phyloP scores from a whole-genome alignment of 768 basidiomycete species.

The Leccinum variicolor region DNA sequence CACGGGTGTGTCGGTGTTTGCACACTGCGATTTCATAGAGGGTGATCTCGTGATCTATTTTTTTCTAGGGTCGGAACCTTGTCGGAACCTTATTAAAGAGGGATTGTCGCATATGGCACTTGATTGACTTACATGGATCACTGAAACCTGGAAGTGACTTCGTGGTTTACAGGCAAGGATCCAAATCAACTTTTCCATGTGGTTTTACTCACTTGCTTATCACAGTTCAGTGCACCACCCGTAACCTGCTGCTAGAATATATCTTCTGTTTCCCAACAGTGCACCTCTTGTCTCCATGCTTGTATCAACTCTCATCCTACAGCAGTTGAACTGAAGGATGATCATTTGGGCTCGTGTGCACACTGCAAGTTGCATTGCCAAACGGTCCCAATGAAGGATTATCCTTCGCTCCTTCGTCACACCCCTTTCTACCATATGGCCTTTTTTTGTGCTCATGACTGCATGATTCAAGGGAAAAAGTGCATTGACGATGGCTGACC shows the following conservation, averaged over 20 bases:
- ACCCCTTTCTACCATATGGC: constrained; percentile 3
- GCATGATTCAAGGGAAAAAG: not conserved
- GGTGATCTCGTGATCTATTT: not conserved
- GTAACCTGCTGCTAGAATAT: constrained; percentile 1
- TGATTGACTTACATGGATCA: not conserved
- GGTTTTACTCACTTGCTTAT: not conserved
- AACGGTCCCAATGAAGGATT: not conserved
- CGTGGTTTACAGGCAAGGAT: not conserved
- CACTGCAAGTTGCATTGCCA: not conserved
- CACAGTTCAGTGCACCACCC: not conserved
- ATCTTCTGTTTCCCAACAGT: not conserved
- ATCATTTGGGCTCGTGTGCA: constrained; percentile 1
- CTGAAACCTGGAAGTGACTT: not conserved
- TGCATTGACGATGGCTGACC: not conserved
- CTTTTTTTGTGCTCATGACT: not conserved
- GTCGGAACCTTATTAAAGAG: not conserved
- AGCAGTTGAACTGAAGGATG: not conserved
- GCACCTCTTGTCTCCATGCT: not conserved
- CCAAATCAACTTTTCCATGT: not conserved
- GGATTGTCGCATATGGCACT: not conserved
- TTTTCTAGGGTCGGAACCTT: not conserved
- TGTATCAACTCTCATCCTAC: not conserved
- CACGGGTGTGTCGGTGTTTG: not conserved
- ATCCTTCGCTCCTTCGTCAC: not conserved
- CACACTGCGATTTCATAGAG: not conserved